Conservation (phyloP, 73 alveolate genomes). For the Paramecium bursaria region DNA sequence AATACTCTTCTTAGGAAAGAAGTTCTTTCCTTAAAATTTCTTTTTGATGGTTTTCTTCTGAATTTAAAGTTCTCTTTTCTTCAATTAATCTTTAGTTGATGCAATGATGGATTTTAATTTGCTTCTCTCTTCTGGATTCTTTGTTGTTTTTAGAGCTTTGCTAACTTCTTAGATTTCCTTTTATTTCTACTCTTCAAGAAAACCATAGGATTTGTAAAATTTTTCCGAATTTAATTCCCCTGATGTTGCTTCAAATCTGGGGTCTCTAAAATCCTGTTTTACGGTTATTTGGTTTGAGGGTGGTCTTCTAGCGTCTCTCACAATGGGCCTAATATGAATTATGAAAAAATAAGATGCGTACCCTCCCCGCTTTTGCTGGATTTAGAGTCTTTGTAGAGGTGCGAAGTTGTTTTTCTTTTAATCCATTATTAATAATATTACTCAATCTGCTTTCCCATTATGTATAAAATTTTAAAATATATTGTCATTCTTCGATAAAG, state of each 20-base stretch:
- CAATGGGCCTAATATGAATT: slow-evolving; percentile 3
- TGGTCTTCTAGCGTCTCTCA: slow-evolving; percentile 55
- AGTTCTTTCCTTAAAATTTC: slow-evolving; percentile 3
- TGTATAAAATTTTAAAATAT: slow-evolving; percentile 16
- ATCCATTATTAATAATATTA: neutral
- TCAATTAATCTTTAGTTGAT: slow-evolving; percentile 14
- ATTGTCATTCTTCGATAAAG: slow-evolving; percentile 54
- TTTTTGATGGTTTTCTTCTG: neutral
- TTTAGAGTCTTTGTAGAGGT: too few relatives aligned
- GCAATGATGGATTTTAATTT: slow-evolving; percentile 13
- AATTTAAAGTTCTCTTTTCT: neutral
- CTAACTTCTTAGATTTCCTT: slow-evolving; percentile 9
- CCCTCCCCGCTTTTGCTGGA: too few relatives aligned
- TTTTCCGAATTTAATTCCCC: slow-evolving; percentile 41
- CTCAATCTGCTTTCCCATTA: neutral
- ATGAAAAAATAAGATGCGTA: too few relatives aligned
- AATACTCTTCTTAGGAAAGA: slow-evolving; percentile 43
- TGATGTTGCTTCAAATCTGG: slow-evolving; percentile 26
- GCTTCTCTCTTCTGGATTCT: neutral
- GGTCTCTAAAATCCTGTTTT: slow-evolving; percentile 30
- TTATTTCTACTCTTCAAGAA: slow-evolving; percentile 17
- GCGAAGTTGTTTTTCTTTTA: too few relatives aligned
- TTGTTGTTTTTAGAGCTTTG: neutral
- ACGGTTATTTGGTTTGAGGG: neutral
- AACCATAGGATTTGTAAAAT: slow-evolving; percentile 42